Base-by-base conservation (phyloP, 2,329 filamentous ascomycete species). In the Hymenoscyphus salicellus region DNA sequence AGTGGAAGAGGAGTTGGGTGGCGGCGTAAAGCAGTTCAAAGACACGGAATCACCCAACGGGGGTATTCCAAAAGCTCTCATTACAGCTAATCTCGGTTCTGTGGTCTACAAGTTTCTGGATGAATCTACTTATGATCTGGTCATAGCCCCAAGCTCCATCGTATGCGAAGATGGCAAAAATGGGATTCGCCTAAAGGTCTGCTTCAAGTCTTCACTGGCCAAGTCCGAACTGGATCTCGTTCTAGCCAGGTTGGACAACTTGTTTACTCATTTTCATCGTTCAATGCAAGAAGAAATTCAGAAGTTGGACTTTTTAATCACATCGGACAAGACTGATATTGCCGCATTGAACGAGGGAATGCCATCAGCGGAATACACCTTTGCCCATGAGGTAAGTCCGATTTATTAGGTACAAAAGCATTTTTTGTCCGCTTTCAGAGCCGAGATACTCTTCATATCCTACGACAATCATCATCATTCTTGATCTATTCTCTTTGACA, bases 1-100 rank as follows among this genome's bases (percentile, higher is more conserved):
- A 36, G 30, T 58, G 28, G 16, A 30, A 58, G 55, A 58, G 32
- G 55, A 58, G n/a, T 23, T 58, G 33, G 17, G 6, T 23, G 55
- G 16, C 16, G 55, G n/a, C 55, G 28, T 38, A 58, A 33, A 36
- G n/a, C 28, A 20, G 30, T 58, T 23, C 16, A 36, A 58, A 32
- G 32, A 58, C 55, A 32, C 33, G 28, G 33, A 58, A 33, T 17
- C 10, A 10, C 16, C 55, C 28, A 58, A 38, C 30, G 28, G 28
- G 14, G 32, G 55, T 58, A 26, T 58, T 58, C 55, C 55, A 58
- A 58, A 58, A 38, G 55, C 30, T 58, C 55, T 58, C 55, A 58
- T 38, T 28, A 32, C 55, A 38, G 30, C 55, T 7, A 38, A 36
- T 58, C n/a, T 36, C 30, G 17, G 38, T 58, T 16, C 55, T 14